A percentile compares a stretch with the other conserved stretches of the same genome.
Evolutionary conservation across 345 rosid species (phyloP).

Genomic region (Lenwebbia sp.): DNA sequence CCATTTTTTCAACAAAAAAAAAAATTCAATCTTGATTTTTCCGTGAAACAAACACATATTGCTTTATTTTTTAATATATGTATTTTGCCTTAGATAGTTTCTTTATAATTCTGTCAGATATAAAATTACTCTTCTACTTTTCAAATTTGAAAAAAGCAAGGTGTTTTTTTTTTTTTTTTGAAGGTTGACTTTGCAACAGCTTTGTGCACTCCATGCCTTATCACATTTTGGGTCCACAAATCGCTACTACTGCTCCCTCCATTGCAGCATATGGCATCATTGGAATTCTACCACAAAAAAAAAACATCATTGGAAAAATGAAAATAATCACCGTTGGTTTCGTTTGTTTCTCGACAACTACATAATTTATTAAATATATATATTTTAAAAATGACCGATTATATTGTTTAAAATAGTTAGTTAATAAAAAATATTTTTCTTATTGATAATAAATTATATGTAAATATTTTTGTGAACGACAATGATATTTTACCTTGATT

Average conservation of each 20-base stretch:
- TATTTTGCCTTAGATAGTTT: not conserved
- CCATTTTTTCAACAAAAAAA: not conserved
- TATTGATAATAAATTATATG: too few species aligned
- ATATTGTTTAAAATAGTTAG: too few species aligned
- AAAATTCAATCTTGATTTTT: not conserved
- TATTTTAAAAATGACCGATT: too few species aligned
- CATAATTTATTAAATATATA: too few species aligned
- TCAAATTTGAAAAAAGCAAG: not conserved
- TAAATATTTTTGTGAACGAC: too few species aligned
- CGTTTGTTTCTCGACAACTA: too few species aligned
- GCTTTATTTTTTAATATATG: too few species aligned
- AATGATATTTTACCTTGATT: too few species aligned
- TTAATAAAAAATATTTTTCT: too few species aligned
- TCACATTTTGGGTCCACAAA: not conserved
- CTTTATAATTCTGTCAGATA: not conserved
- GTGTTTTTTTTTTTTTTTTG: rapidly evolving
- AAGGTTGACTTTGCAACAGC: not conserved
- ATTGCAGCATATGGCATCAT: not conserved
- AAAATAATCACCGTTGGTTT: not conserved
- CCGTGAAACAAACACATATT: not conserved
- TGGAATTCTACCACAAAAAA: too few species aligned
- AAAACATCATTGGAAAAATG: not conserved
- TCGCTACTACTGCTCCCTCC: not conserved
- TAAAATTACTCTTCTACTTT: not conserved
- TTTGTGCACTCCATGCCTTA: not conserved